Percentiles rank a stretch among this genome's conserved stretches.
Evolutionary conservation across 179 eudicot genomes (phyloP).

Genomic region (Corrigiola litoralis): DNA sequence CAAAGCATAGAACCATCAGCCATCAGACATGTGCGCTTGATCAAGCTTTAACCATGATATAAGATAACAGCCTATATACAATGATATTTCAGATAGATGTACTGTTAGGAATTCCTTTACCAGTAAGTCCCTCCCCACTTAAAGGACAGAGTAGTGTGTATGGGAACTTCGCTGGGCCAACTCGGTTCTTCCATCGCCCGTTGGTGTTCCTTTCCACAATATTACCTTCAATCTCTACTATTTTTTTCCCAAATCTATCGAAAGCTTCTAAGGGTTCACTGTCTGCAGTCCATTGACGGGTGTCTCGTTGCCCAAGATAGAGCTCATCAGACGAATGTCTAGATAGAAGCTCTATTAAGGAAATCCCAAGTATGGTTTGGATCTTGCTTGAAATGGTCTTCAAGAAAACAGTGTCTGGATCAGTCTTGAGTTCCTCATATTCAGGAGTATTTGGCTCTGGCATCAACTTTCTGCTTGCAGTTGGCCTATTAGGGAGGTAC

Average conservation of each 20-base stretch:
- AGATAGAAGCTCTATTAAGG: conserved; percentile 59
- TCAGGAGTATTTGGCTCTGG: conserved; percentile 49
- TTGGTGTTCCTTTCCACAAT: conserved; percentile 36
- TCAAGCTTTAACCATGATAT: too few species aligned
- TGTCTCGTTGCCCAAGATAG: conserved; percentile 61
- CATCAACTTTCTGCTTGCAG: conserved; percentile 48
- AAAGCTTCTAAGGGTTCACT: conserved; percentile 40
- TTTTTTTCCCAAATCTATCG: conserved; percentile 34
- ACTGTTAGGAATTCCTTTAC: conserved; percentile 72
- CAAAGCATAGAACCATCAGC: too few species aligned
- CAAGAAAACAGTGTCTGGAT: conserved; percentile 44
- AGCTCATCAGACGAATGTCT: conserved; percentile 69
- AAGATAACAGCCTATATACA: too few species aligned
- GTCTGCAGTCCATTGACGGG: conserved; percentile 46
- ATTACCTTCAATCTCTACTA: conserved; percentile 41
- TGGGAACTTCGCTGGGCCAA: conserved; percentile 53
- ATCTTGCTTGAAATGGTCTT: conserved; percentile 49
- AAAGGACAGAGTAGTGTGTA: conserved; percentile 51
- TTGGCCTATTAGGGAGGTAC: conserved; percentile 59
- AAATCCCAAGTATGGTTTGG: conserved; percentile 52
- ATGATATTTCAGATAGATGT: conserved; percentile 34
- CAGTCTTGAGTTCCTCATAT: conserved; percentile 42
- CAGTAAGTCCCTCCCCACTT: conserved; percentile 56
- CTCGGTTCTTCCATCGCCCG: conserved; percentile 42
- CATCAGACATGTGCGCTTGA: too few species aligned